Evolutionary conservation across 768 basidiomycete genomes (phyloP), one percentile per base, ranked within the genome.

Genomic region (Mycena kentingensis): DNA sequence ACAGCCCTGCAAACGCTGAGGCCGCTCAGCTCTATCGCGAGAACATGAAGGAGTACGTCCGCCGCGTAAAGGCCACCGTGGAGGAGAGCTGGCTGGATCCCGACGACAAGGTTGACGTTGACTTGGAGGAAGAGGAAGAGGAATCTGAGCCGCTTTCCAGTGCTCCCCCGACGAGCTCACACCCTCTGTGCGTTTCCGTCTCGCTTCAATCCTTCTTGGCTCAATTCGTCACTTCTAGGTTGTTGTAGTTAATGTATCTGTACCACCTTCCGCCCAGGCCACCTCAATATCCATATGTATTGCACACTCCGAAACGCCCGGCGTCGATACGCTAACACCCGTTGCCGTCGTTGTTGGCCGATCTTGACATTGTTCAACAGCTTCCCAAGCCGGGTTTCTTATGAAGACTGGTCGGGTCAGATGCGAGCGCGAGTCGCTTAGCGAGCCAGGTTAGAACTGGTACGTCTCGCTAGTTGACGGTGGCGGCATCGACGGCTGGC

Each of bases 11-110:
- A 4, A 99, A 99, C 65, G 96, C 94, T 3, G 97, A 99, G 72
- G 97, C 97, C 0, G 97, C 97, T 5, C 92, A 94, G 72, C 70
- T 99, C 55, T 99, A 95, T 66, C 77, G 96, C 52, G 96, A 98
- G 67, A 97, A 97, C 65, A 94, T 95, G 90, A 98, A 97, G 74
- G 96, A 98, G 76, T 98, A 98, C 67, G 89, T 96, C 42, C 77
- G 94, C 57, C 73, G 93, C 49, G 96, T 98, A 26, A 91, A 96
- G 72, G 84, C 82, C 36, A 96, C 94, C 0, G 94, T 97, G 26
- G 95, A 97, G 73, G 88, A 92, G 67, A 93, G 90, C 53, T 97
- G 94, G 95, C 71, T 97, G 46, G 95, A 97, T 68, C 88, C 90
- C 22, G 85, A 84, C 51, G 84, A 85, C 63, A 81, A 78, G 68